phyloP scores from a whole-genome alignment of 352 stramenopile species.

The Globisporangium perplexum region DNA sequence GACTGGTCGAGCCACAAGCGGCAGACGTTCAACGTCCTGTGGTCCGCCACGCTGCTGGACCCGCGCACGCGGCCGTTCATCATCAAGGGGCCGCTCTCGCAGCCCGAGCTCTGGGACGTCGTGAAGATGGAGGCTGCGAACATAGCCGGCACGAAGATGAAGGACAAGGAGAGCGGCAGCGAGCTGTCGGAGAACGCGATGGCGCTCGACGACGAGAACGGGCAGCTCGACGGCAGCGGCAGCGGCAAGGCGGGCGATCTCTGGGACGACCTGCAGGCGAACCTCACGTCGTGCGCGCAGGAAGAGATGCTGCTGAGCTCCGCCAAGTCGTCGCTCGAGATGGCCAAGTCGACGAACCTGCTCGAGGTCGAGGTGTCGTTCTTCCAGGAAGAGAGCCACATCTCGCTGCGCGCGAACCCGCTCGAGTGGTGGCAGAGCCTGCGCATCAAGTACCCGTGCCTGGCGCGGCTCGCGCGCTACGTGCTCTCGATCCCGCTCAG shows the following conservation, averaged over 20 bases:
- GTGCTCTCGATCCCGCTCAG: slow-evolving; percentile 61
- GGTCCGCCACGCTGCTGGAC: slow-evolving; percentile 65
- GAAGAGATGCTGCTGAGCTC: slow-evolving; percentile 69
- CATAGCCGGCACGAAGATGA: slow-evolving; percentile 44
- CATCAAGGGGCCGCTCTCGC: slow-evolving; percentile 56
- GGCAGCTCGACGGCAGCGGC: slow-evolving; percentile 18
- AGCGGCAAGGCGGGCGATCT: slow-evolving; percentile 34
- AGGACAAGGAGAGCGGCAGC: slow-evolving; percentile 40
- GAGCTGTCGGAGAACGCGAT: slow-evolving; percentile 32
- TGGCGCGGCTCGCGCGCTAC: slow-evolving; percentile 56
- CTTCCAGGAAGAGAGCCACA: slow-evolving; percentile 61
- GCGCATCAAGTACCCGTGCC: slow-evolving; percentile 77
- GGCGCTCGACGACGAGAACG: slow-evolving; percentile 28
- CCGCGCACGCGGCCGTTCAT: slow-evolving; percentile 71
- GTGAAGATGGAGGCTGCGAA: slow-evolving; percentile 54
- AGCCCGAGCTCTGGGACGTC: slow-evolving; percentile 63
- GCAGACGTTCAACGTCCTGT: slow-evolving; percentile 59
- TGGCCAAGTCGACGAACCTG: slow-evolving; percentile 69
- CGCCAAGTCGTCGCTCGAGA: slow-evolving; percentile 57
- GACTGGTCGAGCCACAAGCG: slow-evolving; percentile 38
- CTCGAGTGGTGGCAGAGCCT: slow-evolving; percentile 75
- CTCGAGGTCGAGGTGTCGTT: slow-evolving; percentile 77
- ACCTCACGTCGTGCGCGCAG: slow-evolving; percentile 59
- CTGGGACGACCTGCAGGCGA: slow-evolving; percentile 77
- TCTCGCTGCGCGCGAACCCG: slow-evolving; percentile 51